Evolutionary conservation across 129 eudicot species (phyloP), one percentile per base, ranked within the genome.

Genomic region (Helichrysum umbraculigerum): DNA sequence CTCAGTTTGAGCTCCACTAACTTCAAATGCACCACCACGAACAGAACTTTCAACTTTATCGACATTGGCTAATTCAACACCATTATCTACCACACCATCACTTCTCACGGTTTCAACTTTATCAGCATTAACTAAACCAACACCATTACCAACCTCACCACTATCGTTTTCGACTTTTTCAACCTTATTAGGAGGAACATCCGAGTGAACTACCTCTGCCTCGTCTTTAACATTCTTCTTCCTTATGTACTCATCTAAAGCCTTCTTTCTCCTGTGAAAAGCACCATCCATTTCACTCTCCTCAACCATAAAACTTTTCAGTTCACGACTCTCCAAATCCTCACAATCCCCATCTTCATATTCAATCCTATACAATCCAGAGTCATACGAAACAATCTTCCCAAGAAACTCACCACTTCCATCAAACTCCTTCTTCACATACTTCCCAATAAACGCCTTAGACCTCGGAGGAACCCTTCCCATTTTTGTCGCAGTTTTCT

Each of bases 301-400:
- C 73, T 19, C 81, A 66, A 94, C 77, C 77, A 91, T 60, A 79
- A 81, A 44, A 65, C 4, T 83, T 79, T 81, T 89, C 70, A 86
- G 74, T 79, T 94, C 99, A 57, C 85, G 66, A 16, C 90, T 89
- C 66, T 89, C 93, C 75, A 94, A 77, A 81, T 94, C 99, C 88
- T 94, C 99, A 41, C 74, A 94, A 83, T 94, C 99, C 57, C 99
- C 99, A 73, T 94, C 99, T 78, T 94, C 99, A 67, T 94, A 94
- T 69, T 87, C 91, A 79, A 94, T 79, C 79, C 96, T 84, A 80
- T 94, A 94, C 82, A 94, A 87, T 11, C 99, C 99, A 15, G 85
- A 35, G 52, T 87, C 89, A 42, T 91, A 94, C 15, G 82, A 83
- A 15, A 82, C 83, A 68, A 94, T 82, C 78, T 91, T 91, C 34